Evolutionary conservation across 2,329 filamentous ascomycete genomes (phyloP).

Genomic region (Bipolaris cookei): DNA sequence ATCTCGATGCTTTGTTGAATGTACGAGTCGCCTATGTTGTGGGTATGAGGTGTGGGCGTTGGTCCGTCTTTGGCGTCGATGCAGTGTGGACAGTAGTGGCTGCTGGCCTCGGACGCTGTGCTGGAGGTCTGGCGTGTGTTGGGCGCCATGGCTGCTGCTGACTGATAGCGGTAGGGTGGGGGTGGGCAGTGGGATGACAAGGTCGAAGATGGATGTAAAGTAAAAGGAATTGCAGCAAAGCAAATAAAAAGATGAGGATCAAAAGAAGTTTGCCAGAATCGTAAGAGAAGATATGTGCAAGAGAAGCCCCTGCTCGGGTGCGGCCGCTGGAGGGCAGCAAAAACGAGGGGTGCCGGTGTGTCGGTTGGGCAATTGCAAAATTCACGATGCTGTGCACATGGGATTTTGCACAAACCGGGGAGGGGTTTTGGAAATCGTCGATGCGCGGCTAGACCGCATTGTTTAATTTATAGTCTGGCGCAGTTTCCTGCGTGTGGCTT

Average conservation of each 20-base stretch:
- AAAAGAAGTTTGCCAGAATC: neutral
- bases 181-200: neutral
- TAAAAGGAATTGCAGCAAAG: neutral
- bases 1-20: slow-evolving; percentile 15
- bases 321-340: neutral
- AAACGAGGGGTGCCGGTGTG: neutral
- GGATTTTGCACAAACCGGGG: slow-evolving; percentile 12
- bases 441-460: slow-evolving; percentile 20
- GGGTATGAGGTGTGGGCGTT: slow-evolving; percentile 16
- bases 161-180: neutral
- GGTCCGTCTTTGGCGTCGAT: slow-evolving; percentile 8
- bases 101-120: neutral
- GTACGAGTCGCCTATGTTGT: slow-evolving; percentile 11
- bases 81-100: neutral
- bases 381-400: slow-evolving; percentile 13
- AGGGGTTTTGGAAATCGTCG: slow-evolving; percentile 11
- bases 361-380: slow-evolving; percentile 6
- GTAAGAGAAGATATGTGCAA: neutral
- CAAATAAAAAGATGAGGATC: no score
- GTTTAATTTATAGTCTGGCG: slow-evolving; percentile 14
- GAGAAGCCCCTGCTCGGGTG: neutral
- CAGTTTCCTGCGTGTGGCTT: neutral
- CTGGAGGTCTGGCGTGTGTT: slow-evolving; percentile 2
- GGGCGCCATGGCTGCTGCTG: slow-evolving; percentile 4
- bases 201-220: neutral